Evolutionary conservation across 2,329 filamentous ascomycete genomes (phyloP).

Genomic region (Apiospora pterosperma): DNA sequence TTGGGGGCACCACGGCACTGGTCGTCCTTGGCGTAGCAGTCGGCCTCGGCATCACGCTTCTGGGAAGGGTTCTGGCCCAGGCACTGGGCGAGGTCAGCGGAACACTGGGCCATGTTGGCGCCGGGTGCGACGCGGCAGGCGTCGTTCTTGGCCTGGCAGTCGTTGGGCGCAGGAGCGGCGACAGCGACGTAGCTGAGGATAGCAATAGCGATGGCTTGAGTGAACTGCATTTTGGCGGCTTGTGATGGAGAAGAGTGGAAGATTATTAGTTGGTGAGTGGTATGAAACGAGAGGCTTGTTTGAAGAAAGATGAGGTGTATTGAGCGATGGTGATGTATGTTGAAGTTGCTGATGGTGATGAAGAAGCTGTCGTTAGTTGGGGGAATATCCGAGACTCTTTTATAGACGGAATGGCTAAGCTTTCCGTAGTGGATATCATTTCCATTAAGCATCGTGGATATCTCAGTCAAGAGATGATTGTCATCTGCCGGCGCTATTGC

Average conservation of each 20-base stretch:
- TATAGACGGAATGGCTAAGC: neutral
- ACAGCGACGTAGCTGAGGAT: slow-evolving; percentile 2
- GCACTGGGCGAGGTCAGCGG: neutral
- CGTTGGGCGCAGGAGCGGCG: neutral
- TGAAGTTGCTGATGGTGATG: neutral
- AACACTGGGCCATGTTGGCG: neutral
- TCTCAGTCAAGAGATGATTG: neutral
- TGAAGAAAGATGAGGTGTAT: neutral
- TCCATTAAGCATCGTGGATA: neutral
- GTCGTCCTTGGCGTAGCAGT: neutral
- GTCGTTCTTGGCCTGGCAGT: neutral
- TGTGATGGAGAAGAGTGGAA: too few relatives aligned
- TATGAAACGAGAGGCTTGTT: too few relatives aligned
- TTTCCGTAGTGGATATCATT: neutral
- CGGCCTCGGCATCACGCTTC: too few relatives aligned
- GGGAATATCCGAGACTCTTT: neutral
- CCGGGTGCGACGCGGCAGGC: neutral
- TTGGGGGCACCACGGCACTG: neutral
- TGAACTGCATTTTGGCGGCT: slow-evolving; percentile 6
- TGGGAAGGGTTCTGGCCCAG: too few relatives aligned
- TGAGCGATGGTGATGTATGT: neutral
- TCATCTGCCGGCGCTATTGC: neutral
- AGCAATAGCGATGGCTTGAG: neutral
- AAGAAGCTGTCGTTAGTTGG: neutral
- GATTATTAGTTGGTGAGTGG: neutral